Evolutionary conservation across 1,284 basidiomycete genomes (phyloP).

Genomic region (Heterobasidion annosum): DNA sequence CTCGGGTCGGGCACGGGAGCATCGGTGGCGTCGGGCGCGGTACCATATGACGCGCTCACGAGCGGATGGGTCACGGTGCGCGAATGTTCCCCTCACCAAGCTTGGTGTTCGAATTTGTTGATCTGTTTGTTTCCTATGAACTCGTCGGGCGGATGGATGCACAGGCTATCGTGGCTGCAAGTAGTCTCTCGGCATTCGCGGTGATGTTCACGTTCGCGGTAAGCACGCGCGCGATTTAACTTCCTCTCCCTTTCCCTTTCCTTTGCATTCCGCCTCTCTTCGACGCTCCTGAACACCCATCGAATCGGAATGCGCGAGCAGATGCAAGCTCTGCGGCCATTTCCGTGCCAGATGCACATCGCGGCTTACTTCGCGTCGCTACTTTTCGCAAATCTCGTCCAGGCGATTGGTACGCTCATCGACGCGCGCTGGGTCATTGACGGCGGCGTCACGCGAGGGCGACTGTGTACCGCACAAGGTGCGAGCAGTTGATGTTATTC

Average conservation of each 20-base stretch:
- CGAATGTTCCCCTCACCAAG: not conserved
- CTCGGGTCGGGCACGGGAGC: too few species aligned
- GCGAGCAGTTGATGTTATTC: not conserved
- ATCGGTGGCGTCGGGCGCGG: not conserved
- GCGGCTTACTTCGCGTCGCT: conserved; percentile 27
- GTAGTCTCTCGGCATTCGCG: not conserved
- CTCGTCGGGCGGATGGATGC: too few species aligned
- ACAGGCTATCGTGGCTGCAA: not conserved
- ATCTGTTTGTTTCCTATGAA: too few species aligned
- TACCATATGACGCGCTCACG: not conserved
- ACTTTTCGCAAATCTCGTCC: conserved; percentile 30
- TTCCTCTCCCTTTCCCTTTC: not conserved
- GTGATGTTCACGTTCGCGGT: not conserved
- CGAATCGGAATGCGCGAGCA: conserved; percentile 11
- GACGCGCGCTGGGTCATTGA: conserved; percentile 29
- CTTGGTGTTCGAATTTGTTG: not conserved
- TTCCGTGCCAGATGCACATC: conserved; percentile 19
- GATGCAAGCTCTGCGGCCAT: conserved; percentile 11
- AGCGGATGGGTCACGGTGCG: not conserved
- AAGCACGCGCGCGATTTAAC: not conserved
- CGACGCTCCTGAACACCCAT: not conserved
- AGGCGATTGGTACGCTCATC: conserved; percentile 30
- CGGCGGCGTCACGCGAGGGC: conserved; percentile 23
- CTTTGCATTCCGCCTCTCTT: not conserved
- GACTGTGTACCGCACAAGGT: conserved; percentile 33